phyloP scores from a whole-genome alignment of 2,329 filamentous ascomycete genomes.

The Sphaceloma murrayae region DNA sequence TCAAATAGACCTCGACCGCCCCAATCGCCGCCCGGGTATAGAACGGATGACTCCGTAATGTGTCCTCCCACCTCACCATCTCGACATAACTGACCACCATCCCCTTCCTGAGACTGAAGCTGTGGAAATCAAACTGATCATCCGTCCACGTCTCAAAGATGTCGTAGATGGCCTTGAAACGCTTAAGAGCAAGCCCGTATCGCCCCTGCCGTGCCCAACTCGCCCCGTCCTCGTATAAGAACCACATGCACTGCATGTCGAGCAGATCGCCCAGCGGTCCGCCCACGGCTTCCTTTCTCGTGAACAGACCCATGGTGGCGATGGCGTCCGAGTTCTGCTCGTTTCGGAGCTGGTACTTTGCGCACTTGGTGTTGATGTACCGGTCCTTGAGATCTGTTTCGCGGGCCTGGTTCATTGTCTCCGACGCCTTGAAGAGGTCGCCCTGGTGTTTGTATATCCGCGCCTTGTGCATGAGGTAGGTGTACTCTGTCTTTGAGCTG shows the following conservation, averaged over 20 bases:
- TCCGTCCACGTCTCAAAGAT: conserved; percentile 98
- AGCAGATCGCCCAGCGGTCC: conserved; percentile 83
- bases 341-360: conserved; percentile 92
- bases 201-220: conserved; percentile 76
- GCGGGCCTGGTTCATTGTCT: conserved; percentile 80
- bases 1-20: conserved; percentile 70
- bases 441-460: conserved; percentile 89
- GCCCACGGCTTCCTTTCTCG: conserved; percentile 76
- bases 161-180: conserved; percentile 77
- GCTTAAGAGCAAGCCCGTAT: conserved; percentile 76
- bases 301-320: conserved; percentile 87
- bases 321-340: conserved; percentile 80
- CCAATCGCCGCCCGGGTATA: conserved; percentile 75
- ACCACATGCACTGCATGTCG: conserved; percentile 99
- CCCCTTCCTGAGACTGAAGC: conserved; percentile 91
- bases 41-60: conserved; percentile 83
- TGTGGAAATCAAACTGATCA: conserved; percentile 98
- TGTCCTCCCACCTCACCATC: conserved; percentile 94
- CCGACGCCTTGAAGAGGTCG: conserved; percentile 66
- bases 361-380: conserved; percentile 96
- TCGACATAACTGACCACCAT: conserved; percentile 91
- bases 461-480: conserved; percentile 90
- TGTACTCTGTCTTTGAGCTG: conserved; percentile 76
- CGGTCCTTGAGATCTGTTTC: conserved; percentile 80
- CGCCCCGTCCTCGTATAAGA: conserved; percentile 87